Evolutionary conservation across 2,329 filamentous ascomycete species (phyloP), one percentile per base, ranked within the genome.

Genomic region (Talaromyces sp.): DNA sequence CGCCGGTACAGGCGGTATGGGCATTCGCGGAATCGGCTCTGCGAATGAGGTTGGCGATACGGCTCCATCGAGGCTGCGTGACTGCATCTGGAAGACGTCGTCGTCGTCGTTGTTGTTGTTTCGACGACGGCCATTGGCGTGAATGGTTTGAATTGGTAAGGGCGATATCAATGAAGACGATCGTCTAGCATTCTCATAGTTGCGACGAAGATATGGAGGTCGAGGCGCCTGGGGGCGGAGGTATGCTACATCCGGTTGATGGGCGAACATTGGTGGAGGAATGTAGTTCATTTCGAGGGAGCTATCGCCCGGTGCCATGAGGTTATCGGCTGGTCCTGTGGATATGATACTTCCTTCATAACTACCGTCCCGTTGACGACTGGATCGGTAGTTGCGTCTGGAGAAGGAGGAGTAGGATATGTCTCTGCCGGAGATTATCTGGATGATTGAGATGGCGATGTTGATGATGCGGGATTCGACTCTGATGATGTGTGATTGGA

Each of bases 201-300:
- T 29, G 31, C 22, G 40, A 29, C 64, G 64, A 47, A 51, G 53
- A 54, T 63, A 66, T 1, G 59, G 64, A 38, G 60, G 64, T 25
- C 27, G 53, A 54, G 64, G 59, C 3, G 64, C 64, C 19, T 59
- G 53, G 53, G 59, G 64, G 6, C 64, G 64, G 36, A 36, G 13
- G 8, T 66, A 43, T 40, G 64, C 36, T 17, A 47, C 34, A 2
- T 54, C 34, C 11, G 17, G 64, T 15, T 17, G 64, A 45, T 40
- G 60, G 19, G 49, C 25, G 43, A 62, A 66, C 27, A 62, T 43
- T 59, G 56, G n/a, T 2, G 64, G 54, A n/a, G 34, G 38, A 10
- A 53, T 47, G 36, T 45, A 40, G 27, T 58, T 58, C n/a, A 56
- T 59, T 27, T 63, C 64, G 11, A 66, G 53, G 40, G 64, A 66